Evolutionary conservation across 257 asterid species (phyloP).

Genomic region (Nicotiana tomentosiformis): DNA sequence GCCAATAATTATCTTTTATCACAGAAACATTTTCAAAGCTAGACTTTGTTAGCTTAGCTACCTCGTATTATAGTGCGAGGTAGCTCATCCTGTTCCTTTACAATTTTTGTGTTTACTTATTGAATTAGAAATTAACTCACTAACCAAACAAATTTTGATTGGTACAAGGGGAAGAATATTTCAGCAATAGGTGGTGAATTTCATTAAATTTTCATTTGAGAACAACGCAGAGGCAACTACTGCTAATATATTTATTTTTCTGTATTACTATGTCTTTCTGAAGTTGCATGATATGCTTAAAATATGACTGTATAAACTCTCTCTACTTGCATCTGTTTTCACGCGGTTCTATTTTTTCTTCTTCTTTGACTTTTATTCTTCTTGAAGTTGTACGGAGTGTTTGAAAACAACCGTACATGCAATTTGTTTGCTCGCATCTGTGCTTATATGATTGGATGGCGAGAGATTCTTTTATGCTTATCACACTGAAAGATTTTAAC

Average conservation of each 20-base stretch:
- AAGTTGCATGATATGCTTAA: neutral
- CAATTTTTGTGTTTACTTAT: neutral
- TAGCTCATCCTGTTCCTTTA: neutral
- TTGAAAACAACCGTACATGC: neutral
- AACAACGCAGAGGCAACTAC: neutral
- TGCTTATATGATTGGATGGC: neutral
- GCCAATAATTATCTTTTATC: neutral
- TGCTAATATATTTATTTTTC: neutral
- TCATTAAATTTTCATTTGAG: neutral
- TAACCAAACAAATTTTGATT: neutral
- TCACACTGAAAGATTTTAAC: neutral
- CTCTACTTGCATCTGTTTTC: neutral
- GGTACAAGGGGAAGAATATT: neutral
- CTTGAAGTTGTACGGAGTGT: neutral
- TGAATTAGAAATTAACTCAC: neutral
- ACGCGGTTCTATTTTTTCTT: neutral
- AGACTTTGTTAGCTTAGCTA: neutral
- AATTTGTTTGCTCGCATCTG: neutral
- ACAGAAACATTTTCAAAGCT: neutral
- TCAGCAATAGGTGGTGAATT: neutral
- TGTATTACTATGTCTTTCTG: neutral
- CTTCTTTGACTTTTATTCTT: neutral
- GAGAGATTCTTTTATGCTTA: neutral
- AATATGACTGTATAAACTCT: neutral
- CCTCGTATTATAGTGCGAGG: neutral